Percentiles rank a stretch among this genome's conserved stretches.
phyloP scores from a whole-genome alignment of 2,329 filamentous ascomycete species.

The Dothideomycetidae sp. region DNA sequence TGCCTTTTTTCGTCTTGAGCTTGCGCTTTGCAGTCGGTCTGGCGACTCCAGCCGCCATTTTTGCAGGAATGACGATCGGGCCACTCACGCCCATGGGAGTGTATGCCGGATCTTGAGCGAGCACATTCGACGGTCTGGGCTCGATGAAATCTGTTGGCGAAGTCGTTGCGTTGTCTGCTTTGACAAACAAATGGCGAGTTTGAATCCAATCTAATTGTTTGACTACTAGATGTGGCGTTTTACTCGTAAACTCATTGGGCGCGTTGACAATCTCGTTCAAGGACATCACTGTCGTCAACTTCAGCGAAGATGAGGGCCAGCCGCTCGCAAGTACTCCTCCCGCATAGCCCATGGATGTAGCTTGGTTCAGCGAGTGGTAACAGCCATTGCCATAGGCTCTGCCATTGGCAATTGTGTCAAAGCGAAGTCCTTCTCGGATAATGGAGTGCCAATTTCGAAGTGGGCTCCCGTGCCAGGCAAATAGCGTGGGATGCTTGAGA shows the following conservation, averaged over 20 bases:
- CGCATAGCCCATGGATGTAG: constrained; percentile 42
- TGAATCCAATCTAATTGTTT: constrained; percentile 73
- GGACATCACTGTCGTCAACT: constrained; percentile 47
- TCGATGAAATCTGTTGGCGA: constrained; percentile 12
- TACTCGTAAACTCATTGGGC: constrained; percentile 44
- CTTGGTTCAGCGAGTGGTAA: constrained; percentile 56
- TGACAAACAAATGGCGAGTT: constrained; percentile 67
- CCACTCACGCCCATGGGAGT: constrained; percentile 28
- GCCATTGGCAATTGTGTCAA: constrained; percentile 46
- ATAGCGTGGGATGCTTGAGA: constrained; percentile 50
- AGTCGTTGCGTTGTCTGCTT: constrained; percentile 11
- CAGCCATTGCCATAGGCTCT: constrained; percentile 65
- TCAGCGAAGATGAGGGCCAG: constrained; percentile 57
- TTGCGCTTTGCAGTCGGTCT: constrained; percentile 9
- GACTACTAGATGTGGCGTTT: constrained; percentile 54
- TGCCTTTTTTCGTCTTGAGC: no score
- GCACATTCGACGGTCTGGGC: constrained; percentile 14
- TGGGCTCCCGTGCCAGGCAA: constrained; percentile 74
- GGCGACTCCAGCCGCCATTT: constrained; percentile 31
- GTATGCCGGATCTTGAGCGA: constrained; percentile 29
- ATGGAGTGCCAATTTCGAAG: constrained; percentile 82
- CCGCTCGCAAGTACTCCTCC: background rate
- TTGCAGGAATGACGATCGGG: constrained; percentile 38
- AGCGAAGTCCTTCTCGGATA: constrained; percentile 68
- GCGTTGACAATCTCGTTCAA: constrained; percentile 77